phyloP scores from a whole-genome alignment of 139 green algal genomes.

The Monoraphidium neglectum region DNA sequence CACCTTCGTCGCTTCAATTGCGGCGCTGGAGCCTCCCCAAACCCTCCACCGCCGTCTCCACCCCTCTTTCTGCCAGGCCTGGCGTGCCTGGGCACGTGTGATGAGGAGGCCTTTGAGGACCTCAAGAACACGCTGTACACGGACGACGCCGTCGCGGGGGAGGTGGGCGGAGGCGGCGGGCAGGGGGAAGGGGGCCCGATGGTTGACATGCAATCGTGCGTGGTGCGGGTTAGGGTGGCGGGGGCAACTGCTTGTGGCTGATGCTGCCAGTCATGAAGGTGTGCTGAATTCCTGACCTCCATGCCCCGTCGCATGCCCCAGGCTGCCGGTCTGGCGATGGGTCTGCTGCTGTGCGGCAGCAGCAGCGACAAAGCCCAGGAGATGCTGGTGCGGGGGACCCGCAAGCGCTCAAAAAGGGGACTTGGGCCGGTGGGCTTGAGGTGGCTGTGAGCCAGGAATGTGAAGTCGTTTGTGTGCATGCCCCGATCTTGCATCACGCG shows the following conservation, averaged over 20 bases:
- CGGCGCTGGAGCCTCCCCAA: background rate
- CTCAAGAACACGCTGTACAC: slow-evolving; percentile 93
- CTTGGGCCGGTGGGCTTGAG: too few relatives aligned
- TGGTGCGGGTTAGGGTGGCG: background rate
- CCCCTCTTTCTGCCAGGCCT: slow-evolving; percentile 57
- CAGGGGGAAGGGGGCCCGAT: slow-evolving; percentile 54
- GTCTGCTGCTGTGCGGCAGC: slow-evolving; percentile 87
- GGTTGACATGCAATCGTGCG: background rate
- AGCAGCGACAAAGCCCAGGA: slow-evolving; percentile 40
- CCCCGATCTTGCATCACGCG: too few relatives aligned
- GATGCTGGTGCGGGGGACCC: slow-evolving; percentile 51
- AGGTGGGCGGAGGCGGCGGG: too few relatives aligned
- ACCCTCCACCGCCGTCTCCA: background rate
- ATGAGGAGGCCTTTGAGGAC: slow-evolving; percentile 92
- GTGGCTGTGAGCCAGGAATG: too few relatives aligned
- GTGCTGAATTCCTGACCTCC: slow-evolving; percentile 4
- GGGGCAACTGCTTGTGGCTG: background rate
- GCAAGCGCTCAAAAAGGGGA: too few relatives aligned
- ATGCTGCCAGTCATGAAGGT: slow-evolving; percentile 7
- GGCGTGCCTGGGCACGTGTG: slow-evolving; percentile 80
- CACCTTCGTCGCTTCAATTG: too few relatives aligned
- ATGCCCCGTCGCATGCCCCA: background rate
- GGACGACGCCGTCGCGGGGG: slow-evolving; percentile 81
- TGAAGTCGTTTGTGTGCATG: too few relatives aligned
- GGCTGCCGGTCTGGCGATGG: slow-evolving; percentile 89